Conservation (phyloP, 345 rosid genomes). For the Abelmoschus esculentus region DNA sequence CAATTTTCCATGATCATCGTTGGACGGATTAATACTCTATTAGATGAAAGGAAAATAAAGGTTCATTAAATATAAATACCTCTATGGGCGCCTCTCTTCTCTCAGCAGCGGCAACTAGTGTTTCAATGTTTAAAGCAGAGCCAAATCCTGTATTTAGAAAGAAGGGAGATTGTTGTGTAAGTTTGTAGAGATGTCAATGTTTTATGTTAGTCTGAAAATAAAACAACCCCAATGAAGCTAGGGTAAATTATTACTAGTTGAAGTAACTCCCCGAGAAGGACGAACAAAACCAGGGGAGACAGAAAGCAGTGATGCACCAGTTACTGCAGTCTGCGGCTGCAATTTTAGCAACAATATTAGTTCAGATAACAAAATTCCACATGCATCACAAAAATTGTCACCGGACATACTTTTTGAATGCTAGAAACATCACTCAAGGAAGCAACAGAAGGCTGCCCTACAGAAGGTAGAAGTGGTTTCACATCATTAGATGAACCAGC, state of each 20-base stretch:
- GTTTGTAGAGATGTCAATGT: not conserved
- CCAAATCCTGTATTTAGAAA: constrained; percentile 63
- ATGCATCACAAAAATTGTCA: not conserved
- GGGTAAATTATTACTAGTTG: constrained; percentile 52
- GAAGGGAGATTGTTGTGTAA: not conserved
- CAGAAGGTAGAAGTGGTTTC: constrained; percentile 36
- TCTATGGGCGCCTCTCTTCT: constrained; percentile 75
- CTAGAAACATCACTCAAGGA: constrained; percentile 42
- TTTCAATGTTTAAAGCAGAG: constrained; percentile 91
- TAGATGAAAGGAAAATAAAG: not conserved
- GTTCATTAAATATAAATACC: constrained; percentile 34
- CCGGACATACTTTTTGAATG: constrained; percentile 46
- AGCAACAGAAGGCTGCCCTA: constrained; percentile 31
- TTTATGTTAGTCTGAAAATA: not conserved
- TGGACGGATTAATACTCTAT: not conserved
- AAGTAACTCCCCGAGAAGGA: constrained; percentile 56
- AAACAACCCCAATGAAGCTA: not conserved
- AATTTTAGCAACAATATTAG: constrained; percentile 11
- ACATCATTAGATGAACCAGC: constrained; percentile 28
- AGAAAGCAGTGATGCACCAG: constrained; percentile 36
- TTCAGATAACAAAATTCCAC: not conserved
- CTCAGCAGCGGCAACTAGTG: constrained; percentile 94
- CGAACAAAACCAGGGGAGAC: constrained; percentile 55
- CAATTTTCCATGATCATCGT: not conserved
- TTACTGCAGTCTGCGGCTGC: constrained; percentile 33